Evolutionary conservation across 2,329 filamentous ascomycete genomes (phyloP), one percentile per base, ranked within the genome.

Genomic region (Pseudogymnoascus sp.): DNA sequence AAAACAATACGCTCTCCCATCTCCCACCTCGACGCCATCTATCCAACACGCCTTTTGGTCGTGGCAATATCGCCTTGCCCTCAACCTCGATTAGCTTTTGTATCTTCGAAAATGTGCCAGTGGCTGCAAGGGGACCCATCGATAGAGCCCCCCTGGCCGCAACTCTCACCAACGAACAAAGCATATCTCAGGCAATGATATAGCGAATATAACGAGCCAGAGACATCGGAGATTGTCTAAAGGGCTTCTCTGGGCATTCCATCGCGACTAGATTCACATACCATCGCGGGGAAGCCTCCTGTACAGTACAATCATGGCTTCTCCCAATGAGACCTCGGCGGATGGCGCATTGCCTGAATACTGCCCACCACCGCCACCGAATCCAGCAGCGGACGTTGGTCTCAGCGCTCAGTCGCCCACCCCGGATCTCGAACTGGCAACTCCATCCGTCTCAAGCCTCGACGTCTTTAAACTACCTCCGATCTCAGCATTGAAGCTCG

Each of bases 381-480:
- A 70, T 47, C 72, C 72, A 15, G 71, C 71, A 15, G 67, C 66
- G 15, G 72, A 74, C 63, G 60, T 63, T 35, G 70, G 71, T n/a
- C 61, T 62, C 40, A 44, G 17, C 26, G 38, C 36, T 8, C 67
- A 73, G 7, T 57, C 68, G 7, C 67, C 70, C 15, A 65, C 67
- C 11, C 21, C 65, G 9, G 40, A 42, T 13, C 63, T 71, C 64
- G 68, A 70, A 60, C 66, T 71, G 47, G 66, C 70, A 44, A 63
- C 68, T 64, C 70, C 70, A 65, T 72, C 64, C 67, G 73, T 67
- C 67, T 77, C 68, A 71, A 76, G 67, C 64, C 81, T 89, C 75
- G 87, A 92, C 73, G 82, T 96, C 66, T 90, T 89, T 76, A 83
- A 83, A 61, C 81, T 97, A 65, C 78, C 86, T 0, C 86, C 91